These are phyloP conservation scores for Sporobolus alterniflorus DNA, from an alignment of 202 grass and related monocot genomes.

Conservation along the genomic window DNA sequence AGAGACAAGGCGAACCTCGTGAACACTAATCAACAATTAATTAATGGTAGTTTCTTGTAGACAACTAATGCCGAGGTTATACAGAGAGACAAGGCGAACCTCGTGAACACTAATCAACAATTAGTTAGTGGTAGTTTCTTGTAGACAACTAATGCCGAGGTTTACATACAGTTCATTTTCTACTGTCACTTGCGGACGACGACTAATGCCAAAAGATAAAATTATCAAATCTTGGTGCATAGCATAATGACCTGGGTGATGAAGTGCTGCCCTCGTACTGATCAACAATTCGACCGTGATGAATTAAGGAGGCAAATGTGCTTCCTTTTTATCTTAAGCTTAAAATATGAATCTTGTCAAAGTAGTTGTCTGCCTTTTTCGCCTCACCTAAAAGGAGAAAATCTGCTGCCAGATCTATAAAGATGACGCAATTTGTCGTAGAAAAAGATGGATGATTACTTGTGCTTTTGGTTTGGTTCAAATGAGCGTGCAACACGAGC, in stretches of 20 bases:
- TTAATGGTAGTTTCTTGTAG: conserved; percentile 28
- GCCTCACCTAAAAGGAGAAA: background rate
- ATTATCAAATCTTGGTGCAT: background rate
- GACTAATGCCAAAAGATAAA: conserved; percentile 28
- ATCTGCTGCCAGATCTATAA: background rate
- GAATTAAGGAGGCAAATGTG: conserved; percentile 38
- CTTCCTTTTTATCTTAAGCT: background rate
- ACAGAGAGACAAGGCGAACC: background rate
- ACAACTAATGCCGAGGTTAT: conserved; percentile 6
- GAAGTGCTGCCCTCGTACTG: conserved; percentile 19
- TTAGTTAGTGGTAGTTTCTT: conserved; percentile 22
- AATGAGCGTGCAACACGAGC: conserved; percentile 1
- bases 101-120: background rate
- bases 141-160: conserved; percentile 16
- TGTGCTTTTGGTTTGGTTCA: background rate
- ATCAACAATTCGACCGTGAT: too few relatives aligned
- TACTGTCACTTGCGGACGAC: conserved; percentile 21
- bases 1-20: background rate
- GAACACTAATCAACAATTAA: background rate
- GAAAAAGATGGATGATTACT: background rate
- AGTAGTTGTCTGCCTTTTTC: background rate
- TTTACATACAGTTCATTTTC: conserved; percentile 11
- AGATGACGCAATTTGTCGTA: background rate
- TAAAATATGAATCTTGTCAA: conserved; percentile 7
- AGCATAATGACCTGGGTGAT: conserved; percentile 26